Evolutionary conservation across 164 flowering plant species (phyloP), one percentile per base, ranked within the genome.

Genomic region (Magnolia officinalis): DNA sequence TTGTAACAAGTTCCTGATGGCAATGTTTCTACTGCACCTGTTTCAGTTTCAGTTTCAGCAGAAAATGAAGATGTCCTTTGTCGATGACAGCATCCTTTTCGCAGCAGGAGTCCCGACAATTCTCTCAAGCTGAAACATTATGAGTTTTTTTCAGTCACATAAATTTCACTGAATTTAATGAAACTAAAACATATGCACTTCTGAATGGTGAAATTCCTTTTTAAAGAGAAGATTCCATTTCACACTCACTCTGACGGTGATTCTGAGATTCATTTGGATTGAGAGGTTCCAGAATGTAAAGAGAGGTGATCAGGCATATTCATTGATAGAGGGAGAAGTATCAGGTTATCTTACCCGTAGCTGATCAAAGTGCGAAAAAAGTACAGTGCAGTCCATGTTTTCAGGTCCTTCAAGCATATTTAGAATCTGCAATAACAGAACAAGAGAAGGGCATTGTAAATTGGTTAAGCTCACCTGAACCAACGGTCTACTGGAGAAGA

Each of bases 341-440:
- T 9, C 61, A 16, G 19, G 18, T 55, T 50, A 77, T 23, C 37
- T 82, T 86, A 94, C 97, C 95, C 85, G 89, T 9, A 88, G 78
- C 70, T 79, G 83, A 83, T 94, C 99, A 58, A 89, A 86, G 45
- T 79, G 86, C 64, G 98, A 92, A 80, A 92, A 96, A 0, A 94
- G 90, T 55, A 88, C 90, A n/a, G 93, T 89, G 86, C 90, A 88
- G 26, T 81, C 77, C 89, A 83, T 86, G 83, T 80, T 80, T 49
- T 87, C 77, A 6, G 97, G 87, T 63, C 78, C 97, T 65, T 92
- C 92, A 59, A 94, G 91, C 93, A 89, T 89, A 83, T 94, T 94
- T 63, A 96, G 89, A 73, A 94, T 82, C 99, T 96, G 93, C 52
- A 82, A 78, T 21, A 72, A 29, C 23, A 51, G 71, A 19, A 37